phyloP scores from a whole-genome alignment of 2,329 filamentous ascomycete genomes.

The Pyricularia grisea region DNA sequence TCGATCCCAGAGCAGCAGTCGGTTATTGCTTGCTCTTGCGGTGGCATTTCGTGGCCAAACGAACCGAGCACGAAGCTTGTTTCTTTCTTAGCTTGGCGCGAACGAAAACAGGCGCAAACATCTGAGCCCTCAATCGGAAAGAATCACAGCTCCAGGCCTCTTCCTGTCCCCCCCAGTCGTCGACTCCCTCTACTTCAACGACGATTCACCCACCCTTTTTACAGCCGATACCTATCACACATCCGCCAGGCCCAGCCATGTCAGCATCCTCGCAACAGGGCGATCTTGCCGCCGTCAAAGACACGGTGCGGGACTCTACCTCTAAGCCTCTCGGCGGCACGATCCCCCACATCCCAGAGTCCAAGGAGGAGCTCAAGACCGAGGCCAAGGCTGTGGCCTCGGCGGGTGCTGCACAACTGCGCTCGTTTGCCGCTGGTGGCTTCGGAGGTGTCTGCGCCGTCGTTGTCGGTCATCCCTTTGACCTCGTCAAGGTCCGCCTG shows the following conservation, averaged over 20 bases:
- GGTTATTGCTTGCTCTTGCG: not conserved
- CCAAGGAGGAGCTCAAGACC: constrained; percentile 32
- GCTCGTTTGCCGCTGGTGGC: constrained; percentile 80
- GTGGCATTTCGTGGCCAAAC: not conserved
- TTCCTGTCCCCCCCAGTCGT: not conserved
- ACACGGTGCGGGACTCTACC: constrained; percentile 11
- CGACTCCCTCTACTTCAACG: not conserved
- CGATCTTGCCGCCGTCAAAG: not conserved
- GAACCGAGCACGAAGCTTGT: not conserved
- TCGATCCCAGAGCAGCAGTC: not conserved
- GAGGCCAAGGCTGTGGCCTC: constrained; percentile 29
- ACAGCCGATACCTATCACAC: not conserved
- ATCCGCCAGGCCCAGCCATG: not conserved
- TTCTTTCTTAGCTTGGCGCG: not conserved
- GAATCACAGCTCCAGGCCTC: not conserved
- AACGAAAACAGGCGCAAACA: not conserved
- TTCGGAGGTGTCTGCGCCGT: constrained; percentile 93
- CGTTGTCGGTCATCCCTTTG: constrained; percentile 90
- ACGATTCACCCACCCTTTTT: not conserved
- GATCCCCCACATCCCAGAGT: constrained; percentile 33
- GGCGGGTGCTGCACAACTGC: constrained; percentile 44
- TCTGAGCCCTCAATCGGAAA: not conserved
- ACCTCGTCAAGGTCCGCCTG: constrained; percentile 93
- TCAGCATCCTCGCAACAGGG: not conserved
- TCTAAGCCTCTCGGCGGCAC: constrained; percentile 25